phyloP scores from a whole-genome alignment of 768 basidiomycete genomes.

The Amanita exitialis region DNA sequence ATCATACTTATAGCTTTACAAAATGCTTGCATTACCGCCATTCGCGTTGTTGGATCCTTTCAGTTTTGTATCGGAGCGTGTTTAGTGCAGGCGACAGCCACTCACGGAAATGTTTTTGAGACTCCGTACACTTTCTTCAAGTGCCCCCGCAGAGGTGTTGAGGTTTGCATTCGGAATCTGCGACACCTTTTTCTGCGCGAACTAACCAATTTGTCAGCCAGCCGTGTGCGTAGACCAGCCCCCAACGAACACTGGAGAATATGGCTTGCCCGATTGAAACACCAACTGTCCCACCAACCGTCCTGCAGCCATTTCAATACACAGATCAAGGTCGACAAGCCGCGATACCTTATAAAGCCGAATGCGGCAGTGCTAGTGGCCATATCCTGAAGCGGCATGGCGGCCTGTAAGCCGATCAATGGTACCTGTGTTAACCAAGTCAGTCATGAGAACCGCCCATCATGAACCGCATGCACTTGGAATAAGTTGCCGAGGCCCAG shows the following conservation, averaged over 20 bases:
- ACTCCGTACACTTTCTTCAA: conserved; percentile 34
- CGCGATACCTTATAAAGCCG: conserved; percentile 51
- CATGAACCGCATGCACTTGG: conserved; percentile 27
- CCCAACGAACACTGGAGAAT: conserved; percentile 42
- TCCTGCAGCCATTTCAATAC: conserved; percentile 25
- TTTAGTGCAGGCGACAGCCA: conserved; percentile 5
- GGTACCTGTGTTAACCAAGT: conserved; percentile 33
- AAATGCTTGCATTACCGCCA: conserved; percentile 49
- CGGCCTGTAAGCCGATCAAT: conserved; percentile 68
- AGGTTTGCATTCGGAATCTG: conserved; percentile 24
- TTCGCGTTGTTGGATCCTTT: conserved; percentile 40
- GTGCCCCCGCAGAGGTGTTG: conserved; percentile 27
- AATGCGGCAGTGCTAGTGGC: conserved; percentile 69
- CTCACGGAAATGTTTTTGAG: conserved; percentile 37
- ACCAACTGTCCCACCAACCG: conserved; percentile 68
- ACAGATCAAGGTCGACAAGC: background rate
- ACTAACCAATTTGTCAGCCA: conserved; percentile 11
- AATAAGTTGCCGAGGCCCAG: conserved; percentile 59
- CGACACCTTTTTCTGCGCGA: conserved; percentile 26
- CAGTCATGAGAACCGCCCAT: background rate
- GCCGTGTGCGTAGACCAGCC: background rate
- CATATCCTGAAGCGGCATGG: conserved; percentile 85
- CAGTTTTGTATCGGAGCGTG: background rate
- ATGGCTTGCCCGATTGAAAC: conserved; percentile 68
- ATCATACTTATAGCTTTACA: conserved; percentile 51